Evolutionary conservation across 2,329 filamentous ascomycete species (phyloP), one percentile per base, ranked within the genome.

Genomic region (Lasiodiplodia hormozganensis): DNA sequence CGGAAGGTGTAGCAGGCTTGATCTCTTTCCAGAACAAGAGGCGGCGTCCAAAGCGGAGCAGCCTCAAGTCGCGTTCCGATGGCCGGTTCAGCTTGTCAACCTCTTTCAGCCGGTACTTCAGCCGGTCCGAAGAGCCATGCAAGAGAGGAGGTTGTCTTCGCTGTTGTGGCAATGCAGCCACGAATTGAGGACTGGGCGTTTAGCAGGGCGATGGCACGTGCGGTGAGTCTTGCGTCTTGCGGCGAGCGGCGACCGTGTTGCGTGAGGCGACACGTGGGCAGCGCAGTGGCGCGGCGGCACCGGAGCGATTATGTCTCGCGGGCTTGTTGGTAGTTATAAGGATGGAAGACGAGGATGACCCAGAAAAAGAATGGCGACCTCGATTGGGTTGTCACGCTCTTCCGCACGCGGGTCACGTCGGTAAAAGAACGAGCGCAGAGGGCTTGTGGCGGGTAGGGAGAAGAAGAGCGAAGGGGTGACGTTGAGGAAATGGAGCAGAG

Each of bases 281-380:
- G 60, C 60, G 28, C 40, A 14, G 14, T 31, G n/a, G 47, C 43
- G 18, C 31, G 4, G 31, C 6, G 25, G 60, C 60, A 47, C 18
- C 34, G 40, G 14, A 14, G 10, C n/a, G 18, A n/a, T 11, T 21
- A 10, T 23, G n/a, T 31, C 25, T n/a, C 2, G 36, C 21, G 18
- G 58, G 16, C 58, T 51, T 38, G 43, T n/a, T 36, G 60, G 18
- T 14, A 47, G 43, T 8, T 25, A 28, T 64, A 64, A 64, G 31
- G 47, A 64, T 64, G 31, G 47, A 16, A 64, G 65, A 67, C 47
- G 65, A 67, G 53, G 54, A 67, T 67, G 53, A 52, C 38, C 23
- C 25, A 36, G 36, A 67, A 58, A 67, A 68, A 68, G 65, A 68
- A 68, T 68, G 56, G 66, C 66, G 49, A 28, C 56, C 16, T 68